Evolutionary conservation across 768 basidiomycete species (phyloP).

Genomic region (Russula earlei): DNA sequence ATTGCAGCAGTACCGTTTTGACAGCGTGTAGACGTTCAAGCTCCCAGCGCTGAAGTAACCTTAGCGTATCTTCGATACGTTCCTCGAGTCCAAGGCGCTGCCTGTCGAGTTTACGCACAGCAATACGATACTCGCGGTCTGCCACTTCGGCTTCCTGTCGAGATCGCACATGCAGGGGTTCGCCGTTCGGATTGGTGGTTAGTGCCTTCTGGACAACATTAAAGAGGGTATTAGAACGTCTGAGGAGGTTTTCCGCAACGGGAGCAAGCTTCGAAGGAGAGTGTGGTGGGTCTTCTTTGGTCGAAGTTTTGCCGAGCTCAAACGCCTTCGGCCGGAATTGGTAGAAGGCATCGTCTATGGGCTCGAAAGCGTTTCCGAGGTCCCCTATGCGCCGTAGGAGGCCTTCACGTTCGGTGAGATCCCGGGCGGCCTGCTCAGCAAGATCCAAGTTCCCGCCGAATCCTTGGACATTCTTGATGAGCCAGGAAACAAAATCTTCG

Average conservation of each 20-base stretch:
- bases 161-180: constrained; percentile 61
- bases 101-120: constrained; percentile 74
- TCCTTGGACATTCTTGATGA: constrained; percentile 66
- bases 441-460: constrained; percentile 71
- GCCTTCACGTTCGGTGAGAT: constrained; percentile 44
- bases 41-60: constrained; percentile 78
- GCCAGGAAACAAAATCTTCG: constrained; percentile 81
- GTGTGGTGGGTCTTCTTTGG: constrained; percentile 24
- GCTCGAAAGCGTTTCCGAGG: constrained; percentile 73
- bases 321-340: constrained; percentile 81
- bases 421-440: constrained; percentile 61
- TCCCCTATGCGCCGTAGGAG: constrained; percentile 70
- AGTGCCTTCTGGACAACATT: constrained; percentile 68
- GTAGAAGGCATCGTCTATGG: constrained; percentile 69
- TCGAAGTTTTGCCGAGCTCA: constrained; percentile 35
- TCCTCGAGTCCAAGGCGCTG: constrained; percentile 84
- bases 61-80: constrained; percentile 73
- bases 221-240: constrained; percentile 60
- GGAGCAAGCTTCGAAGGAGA: constrained; percentile 30
- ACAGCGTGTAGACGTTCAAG: constrained; percentile 71
- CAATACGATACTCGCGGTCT: constrained; percentile 68
- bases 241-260: constrained; percentile 49
- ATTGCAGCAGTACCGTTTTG: constrained; percentile 84
- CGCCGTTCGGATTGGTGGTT: constrained; percentile 35
- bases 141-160: constrained; percentile 75